Percentiles rank a stretch among this genome's conserved stretches.
phyloP scores from a whole-genome alignment of 2,329 filamentous ascomycete species.

The Dryadomyces sulphureus region DNA sequence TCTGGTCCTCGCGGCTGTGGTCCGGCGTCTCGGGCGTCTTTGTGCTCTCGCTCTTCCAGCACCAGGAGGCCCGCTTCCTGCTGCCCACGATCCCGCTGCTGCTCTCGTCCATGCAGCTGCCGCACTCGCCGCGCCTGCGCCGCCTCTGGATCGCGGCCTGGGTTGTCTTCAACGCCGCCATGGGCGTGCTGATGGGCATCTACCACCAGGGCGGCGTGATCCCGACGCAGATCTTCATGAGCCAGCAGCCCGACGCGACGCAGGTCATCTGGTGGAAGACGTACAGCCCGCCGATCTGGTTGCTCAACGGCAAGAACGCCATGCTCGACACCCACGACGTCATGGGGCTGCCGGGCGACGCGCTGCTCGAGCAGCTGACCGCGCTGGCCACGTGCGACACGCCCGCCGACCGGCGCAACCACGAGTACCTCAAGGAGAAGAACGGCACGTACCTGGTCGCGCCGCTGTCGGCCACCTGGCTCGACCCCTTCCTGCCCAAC shows the following conservation, averaged over 20 bases:
- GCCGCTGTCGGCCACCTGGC: slow-evolving; percentile 54
- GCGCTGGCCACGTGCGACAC: slow-evolving; percentile 48
- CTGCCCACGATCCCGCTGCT: slow-evolving; percentile 64
- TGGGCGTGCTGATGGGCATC: slow-evolving; percentile 62
- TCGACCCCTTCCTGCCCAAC: slow-evolving; percentile 47
- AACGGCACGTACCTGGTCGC: slow-evolving; percentile 58
- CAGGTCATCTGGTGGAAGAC: slow-evolving; percentile 76
- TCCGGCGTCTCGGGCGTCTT: slow-evolving; percentile 60
- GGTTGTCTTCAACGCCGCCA: slow-evolving; percentile 53
- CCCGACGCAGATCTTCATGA: slow-evolving; percentile 61
- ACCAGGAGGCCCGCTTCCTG: slow-evolving; percentile 69
- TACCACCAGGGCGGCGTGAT: slow-evolving; percentile 73
- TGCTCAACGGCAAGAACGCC: slow-evolving; percentile 61
- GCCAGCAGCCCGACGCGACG: slow-evolving; percentile 51
- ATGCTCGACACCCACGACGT: slow-evolving; percentile 57
- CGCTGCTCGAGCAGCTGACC: slow-evolving; percentile 43
- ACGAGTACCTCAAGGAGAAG: slow-evolving; percentile 43
- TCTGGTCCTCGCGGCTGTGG: slow-evolving; percentile 46
- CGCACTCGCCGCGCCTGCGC: slow-evolving; percentile 33
- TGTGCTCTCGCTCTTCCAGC: slow-evolving; percentile 58
- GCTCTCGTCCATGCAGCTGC: slow-evolving; percentile 56
- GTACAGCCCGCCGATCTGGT: slow-evolving; percentile 68
- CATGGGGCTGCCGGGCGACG: slow-evolving; percentile 52
- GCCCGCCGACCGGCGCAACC: slow-evolving; percentile 37
- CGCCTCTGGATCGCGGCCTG: slow-evolving; percentile 46